phyloP scores from a whole-genome alignment of 164 flowering plant species.

The Aristolochia fimbriata region DNA sequence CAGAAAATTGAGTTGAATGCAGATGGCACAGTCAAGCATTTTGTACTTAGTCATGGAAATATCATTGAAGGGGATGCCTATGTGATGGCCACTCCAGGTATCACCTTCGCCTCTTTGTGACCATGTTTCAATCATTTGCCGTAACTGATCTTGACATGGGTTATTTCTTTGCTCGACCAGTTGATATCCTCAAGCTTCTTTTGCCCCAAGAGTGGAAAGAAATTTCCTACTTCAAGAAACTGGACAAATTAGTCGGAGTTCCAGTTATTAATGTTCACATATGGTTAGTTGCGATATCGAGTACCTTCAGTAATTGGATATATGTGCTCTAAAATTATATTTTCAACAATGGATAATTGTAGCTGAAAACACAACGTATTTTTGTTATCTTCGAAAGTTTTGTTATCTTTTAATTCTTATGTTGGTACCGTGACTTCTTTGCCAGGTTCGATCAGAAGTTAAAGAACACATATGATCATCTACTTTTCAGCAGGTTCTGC shows the following conservation, averaged over 20 bases:
- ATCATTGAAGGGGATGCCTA: constrained; percentile 76
- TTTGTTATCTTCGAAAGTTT: too few relatives aligned
- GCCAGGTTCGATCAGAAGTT: constrained; percentile 97
- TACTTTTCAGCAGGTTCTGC: constrained; percentile 89
- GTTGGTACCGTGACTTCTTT: neutral
- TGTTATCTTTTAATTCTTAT: neutral
- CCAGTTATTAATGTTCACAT: constrained; percentile 97
- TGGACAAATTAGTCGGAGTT: constrained; percentile 95
- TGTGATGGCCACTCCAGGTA: constrained; percentile 94
- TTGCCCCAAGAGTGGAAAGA: constrained; percentile 87
- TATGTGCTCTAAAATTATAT: neutral
- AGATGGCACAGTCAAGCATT: constrained; percentile 69
- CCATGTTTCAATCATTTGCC: neutral
- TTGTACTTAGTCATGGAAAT: constrained; percentile 53
- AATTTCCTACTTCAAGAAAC: constrained; percentile 62
- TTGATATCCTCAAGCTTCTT: constrained; percentile 88
- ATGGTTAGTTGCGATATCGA: constrained; percentile 47
- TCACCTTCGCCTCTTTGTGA: neutral
- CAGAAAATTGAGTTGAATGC: constrained; percentile 67
- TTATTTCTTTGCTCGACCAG: constrained; percentile 26
- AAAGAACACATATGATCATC: constrained; percentile 88
- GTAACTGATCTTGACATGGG: neutral
- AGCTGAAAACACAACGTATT: neutral
- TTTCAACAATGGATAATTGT: neutral
- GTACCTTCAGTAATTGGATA: too few relatives aligned